Percentiles rank a stretch among this genome's conserved stretches.
These are phyloP conservation scores for Lodderomyces theae DNA, from an alignment of 1,139 yeast species.

Conservation along the genomic window DNA sequence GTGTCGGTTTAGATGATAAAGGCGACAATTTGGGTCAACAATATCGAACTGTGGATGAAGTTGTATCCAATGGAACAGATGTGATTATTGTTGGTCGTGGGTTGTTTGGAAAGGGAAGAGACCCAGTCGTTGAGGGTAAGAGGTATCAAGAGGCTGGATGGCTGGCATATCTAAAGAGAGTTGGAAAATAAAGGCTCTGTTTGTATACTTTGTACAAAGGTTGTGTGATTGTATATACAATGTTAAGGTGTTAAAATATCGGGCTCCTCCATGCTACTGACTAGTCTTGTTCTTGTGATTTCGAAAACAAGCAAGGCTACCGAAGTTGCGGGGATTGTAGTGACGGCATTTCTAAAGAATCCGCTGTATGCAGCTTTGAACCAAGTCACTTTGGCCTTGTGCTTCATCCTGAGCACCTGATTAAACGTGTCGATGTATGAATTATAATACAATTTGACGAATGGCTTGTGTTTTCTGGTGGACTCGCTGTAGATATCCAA, in stretches of 20 bases:
- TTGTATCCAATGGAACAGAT: slow-evolving; percentile 79
- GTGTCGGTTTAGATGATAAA: slow-evolving; percentile 95
- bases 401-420: slow-evolving; percentile 55
- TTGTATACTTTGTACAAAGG: too few relatives aligned
- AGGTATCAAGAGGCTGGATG: slow-evolving; percentile 93
- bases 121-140: slow-evolving; percentile 80
- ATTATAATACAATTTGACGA: slow-evolving; percentile 55
- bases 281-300: slow-evolving; percentile 59
- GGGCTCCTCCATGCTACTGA: slow-evolving; percentile 29
- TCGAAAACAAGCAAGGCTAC: slow-evolving; percentile 83
- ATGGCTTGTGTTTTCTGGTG: slow-evolving; percentile 27
- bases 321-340: slow-evolving; percentile 84
- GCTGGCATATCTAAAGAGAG: slow-evolving; percentile 70
- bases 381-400: slow-evolving; percentile 57
- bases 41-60: slow-evolving; percentile 88
- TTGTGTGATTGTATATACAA: too few relatives aligned
- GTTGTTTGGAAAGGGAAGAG: slow-evolving; percentile 91
- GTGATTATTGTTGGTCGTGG: slow-evolving; percentile 97
- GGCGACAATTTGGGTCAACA: slow-evolving; percentile 98
- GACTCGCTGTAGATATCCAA: slow-evolving; percentile 64
- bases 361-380: slow-evolving; percentile 74
- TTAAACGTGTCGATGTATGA: slow-evolving; percentile 72
- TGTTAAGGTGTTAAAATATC: slow-evolving; percentile 14
- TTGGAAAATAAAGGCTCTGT: background rate
- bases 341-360: slow-evolving; percentile 64